Percentiles rank a stretch among this genome's conserved stretches.
Conservation (phyloP, 305 asterid genomes). For the Solanum chacoense region DNA sequence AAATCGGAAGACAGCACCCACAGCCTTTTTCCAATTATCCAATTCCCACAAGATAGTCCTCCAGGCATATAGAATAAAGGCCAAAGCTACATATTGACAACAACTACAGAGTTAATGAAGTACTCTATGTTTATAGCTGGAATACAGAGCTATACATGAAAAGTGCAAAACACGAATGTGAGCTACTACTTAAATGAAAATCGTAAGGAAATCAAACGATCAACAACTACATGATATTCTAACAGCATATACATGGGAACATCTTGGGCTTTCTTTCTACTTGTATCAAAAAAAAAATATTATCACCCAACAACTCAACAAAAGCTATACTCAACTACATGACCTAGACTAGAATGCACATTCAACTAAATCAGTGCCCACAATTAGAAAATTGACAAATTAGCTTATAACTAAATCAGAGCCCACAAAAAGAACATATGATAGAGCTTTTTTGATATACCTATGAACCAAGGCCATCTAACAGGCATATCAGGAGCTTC, state of each 20-base stretch:
- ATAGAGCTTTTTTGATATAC: neutral
- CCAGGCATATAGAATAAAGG: constrained; percentile 62
- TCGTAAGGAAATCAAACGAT: constrained; percentile 4
- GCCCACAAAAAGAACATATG: no score
- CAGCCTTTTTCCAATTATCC: constrained; percentile 48
- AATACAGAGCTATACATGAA: neutral
- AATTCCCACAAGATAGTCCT: constrained; percentile 88
- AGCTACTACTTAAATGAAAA: neutral
- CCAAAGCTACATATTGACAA: constrained; percentile 35
- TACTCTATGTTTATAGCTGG: neutral
- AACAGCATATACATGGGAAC: neutral
- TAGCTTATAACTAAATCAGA: neutral
- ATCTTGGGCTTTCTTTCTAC: neutral
- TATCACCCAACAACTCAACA: neutral
- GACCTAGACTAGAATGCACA: neutral
- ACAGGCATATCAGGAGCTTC: constrained; percentile 72
- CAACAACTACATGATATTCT: neutral
- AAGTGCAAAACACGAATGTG: neutral
- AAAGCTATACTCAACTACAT: neutral
- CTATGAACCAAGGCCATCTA: constrained; percentile 65
- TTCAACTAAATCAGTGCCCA: neutral
- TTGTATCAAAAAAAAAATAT: neutral
- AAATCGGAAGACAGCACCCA: constrained; percentile 19
- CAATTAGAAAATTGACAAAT: neutral
- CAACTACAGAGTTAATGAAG: neutral